Percentiles rank a stretch among this genome's conserved stretches.
These are phyloP conservation scores for Isabelozyma gotoi DNA, from an alignment of 805 yeast species.

Conservation along the genomic window DNA sequence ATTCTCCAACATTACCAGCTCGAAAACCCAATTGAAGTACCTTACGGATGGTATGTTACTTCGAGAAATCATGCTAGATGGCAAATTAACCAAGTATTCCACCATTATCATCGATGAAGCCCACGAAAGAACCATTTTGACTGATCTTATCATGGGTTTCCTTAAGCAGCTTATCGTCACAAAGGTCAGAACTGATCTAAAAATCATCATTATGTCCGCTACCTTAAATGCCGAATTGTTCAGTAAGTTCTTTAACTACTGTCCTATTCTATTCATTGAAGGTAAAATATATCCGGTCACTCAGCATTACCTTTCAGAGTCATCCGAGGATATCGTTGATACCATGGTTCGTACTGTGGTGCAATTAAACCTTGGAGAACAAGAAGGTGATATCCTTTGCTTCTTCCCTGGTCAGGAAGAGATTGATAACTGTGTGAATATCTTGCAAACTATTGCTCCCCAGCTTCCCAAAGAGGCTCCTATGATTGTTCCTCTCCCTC, in stretches of 20 bases:
- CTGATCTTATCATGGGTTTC: conserved; percentile 89
- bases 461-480: conserved; percentile 76
- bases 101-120: conserved; percentile 93
- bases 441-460: conserved; percentile 61
- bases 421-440: conserved; percentile 77
- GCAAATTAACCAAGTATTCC: conserved; percentile 59
- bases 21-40: conserved; percentile 72
- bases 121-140: conserved; percentile 91
- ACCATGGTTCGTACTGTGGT: conserved; percentile 69
- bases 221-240: conserved; percentile 91
- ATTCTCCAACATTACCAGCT: conserved; percentile 68
- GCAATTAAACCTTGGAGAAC: conserved; percentile 78
- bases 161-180: conserved; percentile 60
- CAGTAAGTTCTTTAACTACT: conserved; percentile 69
- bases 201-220: conserved; percentile 91
- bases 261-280: conserved; percentile 84
- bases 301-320: conserved; percentile 58
- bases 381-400: conserved; percentile 85
- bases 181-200: conserved; percentile 56
- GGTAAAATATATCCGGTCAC: conserved; percentile 89
- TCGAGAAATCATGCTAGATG: conserved; percentile 83
- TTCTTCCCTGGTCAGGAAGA: conserved; percentile 97
- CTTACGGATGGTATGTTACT: conserved; percentile 97
- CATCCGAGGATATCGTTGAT: conserved; percentile 83
- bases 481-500: conserved; percentile 69